Evolutionary conservation across 1,284 basidiomycete genomes (phyloP), one percentile per base, ranked within the genome.

Genomic region (Phlebopus sp.): DNA sequence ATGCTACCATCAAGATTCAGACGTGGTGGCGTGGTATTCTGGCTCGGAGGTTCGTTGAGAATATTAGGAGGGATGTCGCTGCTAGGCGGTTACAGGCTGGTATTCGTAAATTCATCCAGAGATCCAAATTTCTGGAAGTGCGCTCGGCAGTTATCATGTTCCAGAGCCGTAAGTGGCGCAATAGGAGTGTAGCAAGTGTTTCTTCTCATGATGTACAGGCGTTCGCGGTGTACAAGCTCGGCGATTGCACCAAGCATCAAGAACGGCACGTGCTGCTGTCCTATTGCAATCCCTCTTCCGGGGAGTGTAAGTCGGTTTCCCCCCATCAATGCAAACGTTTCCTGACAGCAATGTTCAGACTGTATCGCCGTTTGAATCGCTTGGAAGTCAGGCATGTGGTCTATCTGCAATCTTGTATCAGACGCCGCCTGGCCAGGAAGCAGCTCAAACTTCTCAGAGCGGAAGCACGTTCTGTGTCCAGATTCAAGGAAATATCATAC

Each of bases 401-500:
- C 46, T 86, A 89, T 60, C 70, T 99, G 27, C 97, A 99, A 67
- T 95, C 92, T 17, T 95, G 92, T 62, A 77, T 96, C 51, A 90
- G 97, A 44, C 90, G 96, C 25, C 85, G 92, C 37, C 72, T 91
- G 42, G 97, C 97, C 25, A 83, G 87, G 53, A 88, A 86, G 57
- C 86, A 97, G 65, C 82, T 99, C 49, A 86, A 87, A 56, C 76
- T 74, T 5, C 82, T 98, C 53, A 87, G 83, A 61, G 81, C 86
- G 21, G 97, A 99, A 69, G 97, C 97, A 19, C 92, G 94, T 46
- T 98, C 96, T 1, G 96, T 96, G 27, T 90, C 90, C 57, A 97
- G 97, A 68, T 97, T 97, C 81, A 97, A 99, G 72, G 97, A 99
- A 72, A 97, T 97, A 56, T 98, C 97, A 0, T 99, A 98, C 68